A percentile compares a stretch with the other conserved stretches of the same genome.
Conservation (phyloP, 345 rosid species). For the Euphorbia tirucalli region DNA sequence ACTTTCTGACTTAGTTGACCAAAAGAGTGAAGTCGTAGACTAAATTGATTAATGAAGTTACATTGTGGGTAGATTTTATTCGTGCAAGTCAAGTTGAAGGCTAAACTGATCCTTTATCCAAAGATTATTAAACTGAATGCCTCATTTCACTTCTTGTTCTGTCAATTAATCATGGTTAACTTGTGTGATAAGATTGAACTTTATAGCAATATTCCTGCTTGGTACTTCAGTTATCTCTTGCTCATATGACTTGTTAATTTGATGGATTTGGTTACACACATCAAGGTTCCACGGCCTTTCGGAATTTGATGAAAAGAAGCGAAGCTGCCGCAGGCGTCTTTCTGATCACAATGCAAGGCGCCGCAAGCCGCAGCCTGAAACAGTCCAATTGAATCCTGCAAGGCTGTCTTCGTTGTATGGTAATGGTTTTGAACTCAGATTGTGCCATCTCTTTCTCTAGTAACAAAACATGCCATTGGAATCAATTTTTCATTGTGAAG, state of each 20-base stretch:
- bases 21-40: too few species aligned
- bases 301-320: slow-evolving; percentile 90
- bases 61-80: too few species aligned
- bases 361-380: slow-evolving; percentile 77
- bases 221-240: too few species aligned
- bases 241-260: neutral
- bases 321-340: slow-evolving; percentile 89
- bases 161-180: slow-evolving; percentile 9
- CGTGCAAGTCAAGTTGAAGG: neutral
- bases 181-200: neutral
- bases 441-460: too few species aligned
- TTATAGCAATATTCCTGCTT: neutral
- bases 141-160: neutral
- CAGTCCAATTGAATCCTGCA: slow-evolving; percentile 44
- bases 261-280: slow-evolving; percentile 14
- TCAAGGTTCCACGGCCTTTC: slow-evolving; percentile 78
- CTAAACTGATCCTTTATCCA: neutral
- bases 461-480: neutral
- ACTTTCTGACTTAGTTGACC: too few species aligned
- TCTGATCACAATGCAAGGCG: slow-evolving; percentile 98
- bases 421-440: slow-evolving; percentile 31
- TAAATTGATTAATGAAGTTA: too few species aligned
- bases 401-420: slow-evolving; percentile 50
- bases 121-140: too few species aligned
- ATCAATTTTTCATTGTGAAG: neutral